Base-by-base conservation (phyloP, 495 filamentous ascomycete species). In the Elaphomyces granulatus region DNA sequence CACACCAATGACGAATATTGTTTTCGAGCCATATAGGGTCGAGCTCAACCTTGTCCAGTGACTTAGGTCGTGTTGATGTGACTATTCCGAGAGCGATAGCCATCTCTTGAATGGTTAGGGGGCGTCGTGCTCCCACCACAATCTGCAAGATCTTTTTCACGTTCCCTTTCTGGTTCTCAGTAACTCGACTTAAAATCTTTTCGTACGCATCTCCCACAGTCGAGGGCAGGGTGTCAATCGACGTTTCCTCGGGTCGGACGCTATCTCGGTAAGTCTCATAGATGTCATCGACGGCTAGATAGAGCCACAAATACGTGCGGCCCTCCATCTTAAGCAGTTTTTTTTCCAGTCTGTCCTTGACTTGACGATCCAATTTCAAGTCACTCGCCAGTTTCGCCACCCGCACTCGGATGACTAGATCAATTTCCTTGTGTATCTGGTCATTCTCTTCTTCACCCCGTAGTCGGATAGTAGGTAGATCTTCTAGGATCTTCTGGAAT, bases 111-210 rank as follows among this genome's bases (percentile, higher is more conserved):
- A 58, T 16, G 3, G 46, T 44, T 14, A 65, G 46, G 9, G 60
- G 58, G 15, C 52, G 35, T 37, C 21, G 10, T 20, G 60, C 56
- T 14, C 45, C 53, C 16, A 59, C 33, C n/a, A 66, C 38, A n/a
- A 63, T 63, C 9, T 57, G 47, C 4, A 66, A 48, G n/a, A 61
- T 26, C 18, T 26, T 50, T 34, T 38, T 43, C 4, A 46, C 54
- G 10, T 31, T 31, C 9, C 34, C 34, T 15, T 20, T 34, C 8
- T 51, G 10, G 3, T 15, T 2, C 8, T 20, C 3, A 40, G 43
- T 26, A 31, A 43, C 45, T 19, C 41, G 38, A 9, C 28, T 8
- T 26, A 61, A 42, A 32, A 46, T 40, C 15, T 45, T 47, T 30
- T 47, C 36, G 34, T 56, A 54, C 17, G 45, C 31, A 26, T 20